Percentiles rank a stretch among this genome's conserved stretches.
phyloP scores from a whole-genome alignment of 2,329 filamentous ascomycete species.

The Fusarium sororula region DNA sequence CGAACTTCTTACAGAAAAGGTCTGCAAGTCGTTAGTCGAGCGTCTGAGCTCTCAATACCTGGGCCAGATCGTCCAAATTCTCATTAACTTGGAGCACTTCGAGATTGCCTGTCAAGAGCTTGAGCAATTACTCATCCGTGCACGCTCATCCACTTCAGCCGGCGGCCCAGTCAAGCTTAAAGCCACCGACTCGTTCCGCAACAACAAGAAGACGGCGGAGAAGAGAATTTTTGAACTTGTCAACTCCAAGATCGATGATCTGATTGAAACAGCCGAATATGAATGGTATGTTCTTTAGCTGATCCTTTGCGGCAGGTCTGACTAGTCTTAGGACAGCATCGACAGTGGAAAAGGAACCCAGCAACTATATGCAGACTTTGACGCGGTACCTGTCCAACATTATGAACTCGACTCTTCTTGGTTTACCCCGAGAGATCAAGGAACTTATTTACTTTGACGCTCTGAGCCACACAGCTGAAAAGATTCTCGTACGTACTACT shows the following conservation, averaged over 20 bases:
- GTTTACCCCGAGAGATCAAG: conserved; percentile 94
- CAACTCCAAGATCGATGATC: conserved; percentile 97
- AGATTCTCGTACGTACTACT: conserved; percentile 71
- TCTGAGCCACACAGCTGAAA: conserved; percentile 86
- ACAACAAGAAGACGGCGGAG: conserved; percentile 94
- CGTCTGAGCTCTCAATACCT: conserved; percentile 91
- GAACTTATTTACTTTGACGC: conserved; percentile 98
- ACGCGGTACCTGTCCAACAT: conserved; percentile 94
- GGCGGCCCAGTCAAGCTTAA: conserved; percentile 81
- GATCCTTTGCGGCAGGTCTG: conserved; percentile 14
- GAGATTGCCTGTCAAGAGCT: conserved; percentile 91
- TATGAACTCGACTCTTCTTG: conserved; percentile 93
- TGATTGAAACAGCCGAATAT: conserved; percentile 97
- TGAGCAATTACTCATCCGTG: conserved; percentile 84
- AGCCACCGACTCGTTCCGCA: conserved; percentile 86
- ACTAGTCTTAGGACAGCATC: conserved; percentile 56
- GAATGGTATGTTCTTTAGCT: conserved; percentile 71
- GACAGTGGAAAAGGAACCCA: conserved; percentile 75
- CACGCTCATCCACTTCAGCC: conserved; percentile 81
- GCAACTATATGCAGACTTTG: conserved; percentile 94
- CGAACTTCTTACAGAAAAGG: conserved; percentile 89
- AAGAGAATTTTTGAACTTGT: conserved; percentile 98
- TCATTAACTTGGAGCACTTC: conserved; percentile 98
- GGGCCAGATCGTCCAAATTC: conserved; percentile 96
- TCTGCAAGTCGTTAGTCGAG: conserved; percentile 90